A percentile compares a stretch with the other conserved stretches of the same genome.
These are phyloP conservation scores for Pelargonium australe DNA, from an alignment of 441 rosid species.

Conservation along the genomic window DNA sequence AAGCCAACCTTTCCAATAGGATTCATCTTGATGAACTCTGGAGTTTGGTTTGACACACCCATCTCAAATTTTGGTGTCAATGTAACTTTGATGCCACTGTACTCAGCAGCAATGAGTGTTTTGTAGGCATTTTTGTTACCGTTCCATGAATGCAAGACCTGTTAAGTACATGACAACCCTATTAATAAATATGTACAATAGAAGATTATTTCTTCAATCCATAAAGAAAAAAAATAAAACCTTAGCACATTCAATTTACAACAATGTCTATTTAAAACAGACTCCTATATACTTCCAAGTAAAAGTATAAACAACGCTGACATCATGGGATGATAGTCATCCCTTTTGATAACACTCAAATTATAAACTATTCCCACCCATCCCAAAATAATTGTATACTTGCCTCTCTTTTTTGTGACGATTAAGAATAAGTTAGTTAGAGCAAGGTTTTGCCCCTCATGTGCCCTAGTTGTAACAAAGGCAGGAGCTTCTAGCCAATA, in stretches of 20 bases:
- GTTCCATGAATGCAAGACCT: constrained; percentile 13
- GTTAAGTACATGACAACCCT: neutral
- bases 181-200: neutral
- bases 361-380: too few relatives aligned
- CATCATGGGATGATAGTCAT: too few relatives aligned
- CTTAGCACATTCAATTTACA: neutral
- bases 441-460: too few relatives aligned
- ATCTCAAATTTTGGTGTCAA: constrained; percentile 34
- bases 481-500: too few relatives aligned
- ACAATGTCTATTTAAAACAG: neutral
- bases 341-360: too few relatives aligned
- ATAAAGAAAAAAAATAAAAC: neutral
- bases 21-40: constrained; percentile 54
- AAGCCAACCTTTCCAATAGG: constrained; percentile 48
- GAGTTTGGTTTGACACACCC: constrained; percentile 54
- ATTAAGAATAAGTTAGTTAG: too few relatives aligned
- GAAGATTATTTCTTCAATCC: neutral
- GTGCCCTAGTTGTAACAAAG: too few relatives aligned
- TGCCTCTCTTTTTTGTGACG: too few relatives aligned
- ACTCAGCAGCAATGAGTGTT: constrained; percentile 27
- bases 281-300: neutral
- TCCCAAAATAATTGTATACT: too few relatives aligned
- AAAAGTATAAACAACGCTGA: too few relatives aligned
- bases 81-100: constrained; percentile 27
- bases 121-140: constrained; percentile 17